Evolutionary conservation across 2,329 filamentous ascomycete species (phyloP).

Genomic region (Fusarium oligoseptatum): DNA sequence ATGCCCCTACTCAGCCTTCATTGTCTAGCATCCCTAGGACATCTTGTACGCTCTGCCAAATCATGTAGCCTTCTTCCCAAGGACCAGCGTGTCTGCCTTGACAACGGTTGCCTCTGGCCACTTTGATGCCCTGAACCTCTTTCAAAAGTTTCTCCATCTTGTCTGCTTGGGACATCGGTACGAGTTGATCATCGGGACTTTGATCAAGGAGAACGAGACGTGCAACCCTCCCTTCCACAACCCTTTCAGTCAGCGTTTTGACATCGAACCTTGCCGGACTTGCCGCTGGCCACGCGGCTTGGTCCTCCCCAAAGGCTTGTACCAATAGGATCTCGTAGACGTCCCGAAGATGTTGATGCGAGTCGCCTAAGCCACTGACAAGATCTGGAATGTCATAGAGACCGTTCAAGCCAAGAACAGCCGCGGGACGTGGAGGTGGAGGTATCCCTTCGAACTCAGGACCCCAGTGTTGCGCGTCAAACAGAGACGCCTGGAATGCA

Average conservation of each 20-base stretch:
- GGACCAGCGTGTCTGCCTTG: neutral
- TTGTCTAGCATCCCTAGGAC: neutral
- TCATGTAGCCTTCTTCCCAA: neutral
- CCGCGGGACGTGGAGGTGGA: neutral
- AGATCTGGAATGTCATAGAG: neutral
- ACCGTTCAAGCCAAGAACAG: neutral
- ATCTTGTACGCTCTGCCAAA: neutral
- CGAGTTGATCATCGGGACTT: neutral
- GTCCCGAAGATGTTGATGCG: neutral
- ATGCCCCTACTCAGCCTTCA: neutral
- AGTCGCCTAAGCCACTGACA: neutral
- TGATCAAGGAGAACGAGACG: neutral
- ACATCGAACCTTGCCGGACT: neutral
- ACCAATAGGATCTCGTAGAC: neutral
- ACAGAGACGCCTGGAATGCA: neutral
- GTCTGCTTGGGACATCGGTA: neutral
- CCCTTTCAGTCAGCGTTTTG: neutral
- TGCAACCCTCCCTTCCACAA: neutral
- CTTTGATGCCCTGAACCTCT: neutral
- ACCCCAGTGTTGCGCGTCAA: neutral
- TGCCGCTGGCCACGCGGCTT: neutral
- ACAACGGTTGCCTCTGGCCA: neutral
- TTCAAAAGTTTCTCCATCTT: neutral
- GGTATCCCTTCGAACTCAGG: neutral
- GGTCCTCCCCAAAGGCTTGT: neutral